A percentile compares a stretch with the other conserved stretches of the same genome.
These are phyloP conservation scores for Castanea mollissima DNA, from an alignment of 306 rosid genomes.

Conservation along the genomic window DNA sequence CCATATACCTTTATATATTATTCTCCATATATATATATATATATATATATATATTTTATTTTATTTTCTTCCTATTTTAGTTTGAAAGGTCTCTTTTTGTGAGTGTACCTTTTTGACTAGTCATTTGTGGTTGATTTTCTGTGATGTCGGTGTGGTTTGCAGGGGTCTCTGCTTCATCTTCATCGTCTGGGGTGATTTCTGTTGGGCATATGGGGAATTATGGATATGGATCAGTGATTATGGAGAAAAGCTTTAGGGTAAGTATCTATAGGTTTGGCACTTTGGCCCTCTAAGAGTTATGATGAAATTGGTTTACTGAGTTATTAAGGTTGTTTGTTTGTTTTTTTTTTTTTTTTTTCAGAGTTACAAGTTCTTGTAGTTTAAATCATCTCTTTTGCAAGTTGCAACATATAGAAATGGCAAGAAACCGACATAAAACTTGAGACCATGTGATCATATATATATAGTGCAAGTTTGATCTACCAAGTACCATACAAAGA, in stretches of 20 bases:
- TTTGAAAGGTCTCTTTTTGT: neutral
- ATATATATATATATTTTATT: no score
- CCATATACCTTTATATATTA: no score
- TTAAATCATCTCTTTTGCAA: neutral
- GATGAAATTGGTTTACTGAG: neutral
- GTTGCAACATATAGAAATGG: slow-evolving; percentile 11
- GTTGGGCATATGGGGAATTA: slow-evolving; percentile 65
- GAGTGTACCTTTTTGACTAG: neutral
- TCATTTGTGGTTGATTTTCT: neutral
- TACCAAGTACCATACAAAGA: neutral
- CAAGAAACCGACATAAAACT: slow-evolving; percentile 17
- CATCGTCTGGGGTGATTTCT: slow-evolving; percentile 54
- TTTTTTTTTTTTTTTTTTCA: no score
- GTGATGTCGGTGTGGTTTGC: neutral
- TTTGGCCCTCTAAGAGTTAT: neutral
- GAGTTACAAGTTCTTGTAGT: neutral
- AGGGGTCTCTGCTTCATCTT: slow-evolving; percentile 57
- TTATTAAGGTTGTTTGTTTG: no score
- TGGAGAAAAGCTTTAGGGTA: slow-evolving; percentile 92
- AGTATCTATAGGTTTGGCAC: slow-evolving; percentile 18
- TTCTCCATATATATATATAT: no score
- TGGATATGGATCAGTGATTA: slow-evolving; percentile 69
- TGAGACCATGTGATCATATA: slow-evolving; percentile 23
- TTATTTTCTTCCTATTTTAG: no score
- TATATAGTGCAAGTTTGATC: slow-evolving; percentile 19